Percentiles rank a stretch among this genome's conserved stretches.
Conservation (phyloP, 164 flowering plant genomes). For the Macadamia integrifolia region DNA sequence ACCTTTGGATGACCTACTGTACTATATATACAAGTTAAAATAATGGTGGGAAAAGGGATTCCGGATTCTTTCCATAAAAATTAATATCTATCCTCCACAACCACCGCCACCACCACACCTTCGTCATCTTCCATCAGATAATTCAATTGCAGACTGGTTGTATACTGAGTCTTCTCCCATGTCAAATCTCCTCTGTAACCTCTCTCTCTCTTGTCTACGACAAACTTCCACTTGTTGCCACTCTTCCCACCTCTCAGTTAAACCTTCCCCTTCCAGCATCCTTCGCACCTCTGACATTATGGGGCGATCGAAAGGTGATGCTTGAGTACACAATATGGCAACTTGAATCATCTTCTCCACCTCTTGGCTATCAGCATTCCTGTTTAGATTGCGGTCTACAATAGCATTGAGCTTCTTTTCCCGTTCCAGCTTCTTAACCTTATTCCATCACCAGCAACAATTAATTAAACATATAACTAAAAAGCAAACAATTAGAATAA, state of each 20-base stretch:
- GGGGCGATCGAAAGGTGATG: slow-evolving; percentile 65
- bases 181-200: slow-evolving; percentile 54
- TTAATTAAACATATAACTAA: background rate
- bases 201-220: slow-evolving; percentile 54
- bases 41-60: too few relatives aligned
- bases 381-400: slow-evolving; percentile 47
- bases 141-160: slow-evolving; percentile 59
- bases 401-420: slow-evolving; percentile 58
- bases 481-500: background rate
- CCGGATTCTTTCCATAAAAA: too few relatives aligned
- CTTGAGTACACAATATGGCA: slow-evolving; percentile 66
- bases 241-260: slow-evolving; percentile 75
- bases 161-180: slow-evolving; percentile 59
- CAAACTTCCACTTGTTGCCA: slow-evolving; percentile 62
- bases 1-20: too few relatives aligned
- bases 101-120: too few relatives aligned
- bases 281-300: slow-evolving; percentile 75
- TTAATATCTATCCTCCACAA: too few relatives aligned
- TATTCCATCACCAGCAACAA: background rate
- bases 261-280: slow-evolving; percentile 81
- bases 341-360: slow-evolving; percentile 72
- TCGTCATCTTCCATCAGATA: slow-evolving; percentile 66
- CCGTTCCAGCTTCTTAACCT: slow-evolving; percentile 73
- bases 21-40: too few relatives aligned
- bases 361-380: slow-evolving; percentile 35